Conservation (phyloP, 2,329 filamentous ascomycete species). For the Fusarium sp. region DNA sequence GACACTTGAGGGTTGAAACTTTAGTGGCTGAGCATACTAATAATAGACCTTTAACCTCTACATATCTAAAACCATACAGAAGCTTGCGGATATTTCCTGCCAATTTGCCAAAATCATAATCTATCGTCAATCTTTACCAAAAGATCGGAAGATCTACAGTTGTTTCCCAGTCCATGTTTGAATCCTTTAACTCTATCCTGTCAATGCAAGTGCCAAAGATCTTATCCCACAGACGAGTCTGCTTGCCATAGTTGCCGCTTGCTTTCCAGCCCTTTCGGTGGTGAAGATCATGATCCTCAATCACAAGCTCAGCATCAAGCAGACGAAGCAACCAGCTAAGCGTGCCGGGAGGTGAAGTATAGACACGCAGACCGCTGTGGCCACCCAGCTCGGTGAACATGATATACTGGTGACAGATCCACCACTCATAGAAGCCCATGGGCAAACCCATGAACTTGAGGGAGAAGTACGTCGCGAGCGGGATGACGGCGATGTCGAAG, state of each 20-base stretch:
- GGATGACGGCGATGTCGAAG: slow-evolving; percentile 14
- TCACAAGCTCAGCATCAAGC: background rate
- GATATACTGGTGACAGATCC: slow-evolving; percentile 21
- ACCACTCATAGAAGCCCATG: slow-evolving; percentile 20
- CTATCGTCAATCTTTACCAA: background rate
- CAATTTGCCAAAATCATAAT: background rate
- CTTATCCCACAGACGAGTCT: slow-evolving; percentile 16
- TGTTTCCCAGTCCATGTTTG: background rate
- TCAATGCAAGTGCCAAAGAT: slow-evolving; percentile 11
- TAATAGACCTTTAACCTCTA: background rate
- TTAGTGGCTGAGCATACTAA: background rate
- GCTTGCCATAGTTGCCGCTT: slow-evolving; percentile 18
- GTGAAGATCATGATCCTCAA: slow-evolving; percentile 20
- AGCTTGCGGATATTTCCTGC: rapidly evolving
- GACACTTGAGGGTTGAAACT: too few species aligned
- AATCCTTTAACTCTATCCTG: background rate
- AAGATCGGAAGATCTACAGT: background rate
- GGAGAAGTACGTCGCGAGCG: background rate
- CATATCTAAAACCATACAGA: background rate
- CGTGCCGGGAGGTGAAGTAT: background rate
- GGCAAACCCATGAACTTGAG: background rate
- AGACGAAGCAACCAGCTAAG: slow-evolving; percentile 3
- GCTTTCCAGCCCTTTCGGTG: slow-evolving; percentile 9
- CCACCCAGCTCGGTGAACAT: slow-evolving; percentile 11
- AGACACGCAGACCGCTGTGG: slow-evolving; percentile 11